Percentiles rank a stretch among this genome's conserved stretches.
Conservation (phyloP, 2,329 filamentous ascomycete genomes). For the Ophiostoma quercus region DNA sequence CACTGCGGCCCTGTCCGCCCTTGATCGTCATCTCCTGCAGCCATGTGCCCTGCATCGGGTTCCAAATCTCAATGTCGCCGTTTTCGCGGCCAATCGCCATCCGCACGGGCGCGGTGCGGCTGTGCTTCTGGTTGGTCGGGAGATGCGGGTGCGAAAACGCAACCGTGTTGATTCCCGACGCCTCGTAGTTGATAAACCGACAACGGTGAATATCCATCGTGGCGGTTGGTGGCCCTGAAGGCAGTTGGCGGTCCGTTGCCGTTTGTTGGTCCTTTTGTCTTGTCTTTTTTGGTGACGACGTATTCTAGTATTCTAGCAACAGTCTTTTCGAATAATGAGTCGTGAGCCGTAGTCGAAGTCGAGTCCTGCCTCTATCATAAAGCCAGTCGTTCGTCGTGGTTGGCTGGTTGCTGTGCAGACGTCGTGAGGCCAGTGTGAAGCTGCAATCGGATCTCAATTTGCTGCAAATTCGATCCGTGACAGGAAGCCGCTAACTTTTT, state of each 20-base stretch:
- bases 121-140: conserved; percentile 42
- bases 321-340: neutral
- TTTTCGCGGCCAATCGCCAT: conserved; percentile 89
- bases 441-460: neutral
- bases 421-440: conserved; percentile 12
- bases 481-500: conserved; percentile 8
- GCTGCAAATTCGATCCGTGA: conserved; percentile 10
- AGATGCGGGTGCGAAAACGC: conserved; percentile 76
- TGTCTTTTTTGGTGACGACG: neutral
- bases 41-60: conserved; percentile 76
- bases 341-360: too few species aligned
- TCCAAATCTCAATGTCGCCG: conserved; percentile 97
- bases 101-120: conserved; percentile 57
- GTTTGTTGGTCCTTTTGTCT: neutral
- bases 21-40: conserved; percentile 81
- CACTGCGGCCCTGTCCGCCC: conserved; percentile 77
- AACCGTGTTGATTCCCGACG: conserved; percentile 87
- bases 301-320: neutral
- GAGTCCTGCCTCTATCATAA: neutral
- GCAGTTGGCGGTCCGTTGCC: neutral
- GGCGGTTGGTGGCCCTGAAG: neutral
- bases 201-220: conserved; percentile 94
- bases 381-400: neutral
- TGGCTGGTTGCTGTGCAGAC: conserved; percentile 4
- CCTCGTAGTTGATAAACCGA: conserved; percentile 88